Evolutionary conservation across 768 basidiomycete species (phyloP), one percentile per base, ranked within the genome.

Genomic region (Tylopilus intermedius): DNA sequence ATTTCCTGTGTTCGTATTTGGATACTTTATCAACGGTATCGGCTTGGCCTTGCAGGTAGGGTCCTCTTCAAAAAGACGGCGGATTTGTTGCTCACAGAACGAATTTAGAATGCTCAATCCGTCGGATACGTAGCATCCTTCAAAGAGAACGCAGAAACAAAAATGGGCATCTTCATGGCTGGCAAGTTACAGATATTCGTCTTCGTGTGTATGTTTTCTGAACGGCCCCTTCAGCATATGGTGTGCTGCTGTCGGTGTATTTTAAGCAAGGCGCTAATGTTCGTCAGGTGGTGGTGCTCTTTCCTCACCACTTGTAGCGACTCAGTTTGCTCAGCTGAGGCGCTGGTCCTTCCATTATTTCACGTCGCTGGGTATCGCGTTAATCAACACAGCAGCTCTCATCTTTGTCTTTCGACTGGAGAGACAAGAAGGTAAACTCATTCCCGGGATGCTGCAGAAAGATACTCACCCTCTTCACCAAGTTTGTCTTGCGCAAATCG

Each of bases 101-200:
- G 45, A 21, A 10, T 55, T 58, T 37, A 87, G 82, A 82, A 88
- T 54, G 35, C 35, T 15, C 35, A 86, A 68, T 78, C 85, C 1
- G 86, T 86, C 60, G 84, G 81, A 8, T 90, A 33, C 13, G 33
- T 33, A 11, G 85, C 83, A 3, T 75, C 72, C 41, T 67, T 87
- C 7, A 76, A 76, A 55, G 68, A 76, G n/a, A 76, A 81, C 42
- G 64, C 35, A 37, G 35, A 37, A 15, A 37, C 14, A 15, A 37
- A 37, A 15, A 87, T 90, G 83, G 81, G 86, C 5, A 44, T 89
- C 15, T 61, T 87, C 83, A 86, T 58, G 83, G 73, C 77, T 38
- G 49, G 66, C 45, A 54, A 58, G 51, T 44, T 30, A 11, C 11
- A 41, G 30, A 2, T 15, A 8, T 26, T 33, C 6, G 29, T 15